Percentiles rank a stretch among this genome's conserved stretches.
These are phyloP conservation scores for Schwanniomyces etchellsii DNA, from an alignment of 1,139 yeast genomes.

Conservation along the genomic window DNA sequence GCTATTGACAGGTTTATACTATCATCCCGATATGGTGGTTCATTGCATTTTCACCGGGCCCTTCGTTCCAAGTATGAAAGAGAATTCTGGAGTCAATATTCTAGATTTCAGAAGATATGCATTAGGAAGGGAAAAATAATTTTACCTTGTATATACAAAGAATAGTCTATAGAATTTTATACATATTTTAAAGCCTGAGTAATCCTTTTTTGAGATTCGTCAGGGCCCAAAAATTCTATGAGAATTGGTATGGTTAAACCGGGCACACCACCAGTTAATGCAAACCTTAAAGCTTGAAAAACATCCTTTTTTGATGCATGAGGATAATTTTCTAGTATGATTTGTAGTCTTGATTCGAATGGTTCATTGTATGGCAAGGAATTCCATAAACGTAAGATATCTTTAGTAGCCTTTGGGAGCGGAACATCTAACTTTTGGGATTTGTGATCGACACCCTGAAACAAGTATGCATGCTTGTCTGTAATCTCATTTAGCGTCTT, in stretches of 20 bases:
- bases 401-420: not conserved
- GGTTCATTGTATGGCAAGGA: not conserved
- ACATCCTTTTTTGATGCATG: slow-evolving; percentile 32
- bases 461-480: slow-evolving; percentile 43
- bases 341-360: slow-evolving; percentile 8
- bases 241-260: slow-evolving; percentile 67
- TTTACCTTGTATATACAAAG: slow-evolving; percentile 3
- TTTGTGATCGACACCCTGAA: slow-evolving; percentile 31
- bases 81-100: slow-evolving; percentile 16
- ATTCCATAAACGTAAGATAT: not conserved
- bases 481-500: slow-evolving; percentile 44
- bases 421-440: not conserved
- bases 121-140: slow-evolving; percentile 2
- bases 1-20: slow-evolving; percentile 69
- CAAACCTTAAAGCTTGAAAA: slow-evolving; percentile 60
- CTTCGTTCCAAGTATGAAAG: slow-evolving; percentile 6
- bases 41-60: slow-evolving; percentile 82
- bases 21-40: slow-evolving; percentile 77
- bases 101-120: slow-evolving; percentile 22
- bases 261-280: slow-evolving; percentile 66
- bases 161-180: slow-evolving; percentile 3
- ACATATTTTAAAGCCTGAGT: slow-evolving; percentile 12
- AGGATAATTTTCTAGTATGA: not conserved
- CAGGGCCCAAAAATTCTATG: slow-evolving; percentile 49
- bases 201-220: slow-evolving; percentile 37